Evolutionary conservation across 805 yeast genomes (phyloP).

Genomic region (Candida fluviatilis): DNA sequence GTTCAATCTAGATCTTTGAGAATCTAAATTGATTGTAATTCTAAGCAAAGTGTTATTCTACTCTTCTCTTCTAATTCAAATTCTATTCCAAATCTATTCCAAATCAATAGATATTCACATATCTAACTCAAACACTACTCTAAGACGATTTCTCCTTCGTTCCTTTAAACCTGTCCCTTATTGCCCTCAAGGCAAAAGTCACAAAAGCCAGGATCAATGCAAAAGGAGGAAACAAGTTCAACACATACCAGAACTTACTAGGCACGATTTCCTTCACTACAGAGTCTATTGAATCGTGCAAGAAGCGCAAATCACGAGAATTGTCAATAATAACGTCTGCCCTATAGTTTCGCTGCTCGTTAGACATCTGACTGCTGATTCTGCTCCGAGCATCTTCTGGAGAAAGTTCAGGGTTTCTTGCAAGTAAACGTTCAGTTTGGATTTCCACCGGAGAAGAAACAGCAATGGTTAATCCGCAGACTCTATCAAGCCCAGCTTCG

Average conservation of each 20-base stretch:
- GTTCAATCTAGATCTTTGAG: too few species aligned
- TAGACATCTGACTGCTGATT: constrained; percentile 72
- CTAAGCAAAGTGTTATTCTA: too few species aligned
- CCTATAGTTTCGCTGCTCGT: constrained; percentile 47
- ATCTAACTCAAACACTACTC: too few species aligned
- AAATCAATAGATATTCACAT: too few species aligned
- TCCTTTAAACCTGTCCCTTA: constrained; percentile 18
- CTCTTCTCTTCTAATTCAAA: too few species aligned
- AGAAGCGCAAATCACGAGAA: constrained; percentile 26
- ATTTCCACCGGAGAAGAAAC: constrained; percentile 55
- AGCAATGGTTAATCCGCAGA: constrained; percentile 70
- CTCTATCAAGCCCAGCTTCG: constrained; percentile 65
- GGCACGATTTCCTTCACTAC: constrained; percentile 26
- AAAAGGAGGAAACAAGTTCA: constrained; percentile 26
- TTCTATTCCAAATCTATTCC: too few species aligned
- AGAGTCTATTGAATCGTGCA: constrained; percentile 17
- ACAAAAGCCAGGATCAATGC: constrained; percentile 20
- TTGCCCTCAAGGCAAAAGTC: constrained; percentile 15
- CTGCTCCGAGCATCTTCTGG: constrained; percentile 66
- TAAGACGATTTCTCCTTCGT: constrained; percentile 5
- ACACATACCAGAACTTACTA: constrained; percentile 11
- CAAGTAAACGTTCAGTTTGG: constrained; percentile 61
- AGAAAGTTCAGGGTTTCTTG: constrained; percentile 65
- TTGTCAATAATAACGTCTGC: constrained; percentile 74
- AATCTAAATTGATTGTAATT: too few species aligned